Conservation (phyloP, 352 stramenopile species). For the Globisporangium paroecandrum region DNA sequence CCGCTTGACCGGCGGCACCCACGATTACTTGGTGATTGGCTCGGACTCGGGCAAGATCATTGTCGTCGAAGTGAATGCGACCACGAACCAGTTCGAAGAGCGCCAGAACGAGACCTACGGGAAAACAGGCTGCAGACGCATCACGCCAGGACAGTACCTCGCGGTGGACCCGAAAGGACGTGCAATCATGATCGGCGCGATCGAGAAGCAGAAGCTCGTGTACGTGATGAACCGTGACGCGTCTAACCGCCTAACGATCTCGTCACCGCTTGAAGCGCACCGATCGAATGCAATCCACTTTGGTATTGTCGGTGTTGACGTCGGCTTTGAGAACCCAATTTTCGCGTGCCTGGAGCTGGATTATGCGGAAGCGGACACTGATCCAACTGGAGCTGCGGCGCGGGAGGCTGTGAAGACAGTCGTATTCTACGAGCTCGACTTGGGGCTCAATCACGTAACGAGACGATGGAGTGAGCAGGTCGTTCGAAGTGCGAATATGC, state of each 20-base stretch:
- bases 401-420: constrained; percentile 91
- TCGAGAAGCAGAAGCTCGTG: constrained; percentile 99
- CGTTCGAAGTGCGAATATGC: constrained; percentile 89
- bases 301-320: constrained; percentile 93
- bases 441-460: constrained; percentile 99
- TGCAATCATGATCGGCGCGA: constrained; percentile 93
- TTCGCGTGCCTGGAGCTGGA: constrained; percentile 97
- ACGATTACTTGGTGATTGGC: constrained; percentile 96
- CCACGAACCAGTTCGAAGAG: constrained; percentile 67
- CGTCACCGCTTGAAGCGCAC: constrained; percentile 98
- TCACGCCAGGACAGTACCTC: constrained; percentile 98
- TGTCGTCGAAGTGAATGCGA: constrained; percentile 92
- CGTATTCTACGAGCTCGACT: constrained; percentile 99
- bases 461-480: constrained; percentile 91
- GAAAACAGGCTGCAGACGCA: constrained; percentile 95
- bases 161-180: constrained; percentile 96
- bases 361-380: constrained; percentile 87
- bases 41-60: constrained; percentile 96
- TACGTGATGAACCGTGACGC: constrained; percentile 98
- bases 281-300: constrained; percentile 95
- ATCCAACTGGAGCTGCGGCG: constrained; percentile 66
- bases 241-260: constrained; percentile 94
- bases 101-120: constrained; percentile 95
- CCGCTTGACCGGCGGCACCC: constrained; percentile 74
- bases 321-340: constrained; percentile 99